Evolutionary conservation across 2,329 filamentous ascomycete species (phyloP).

Genomic region (Trichoderma sp.): DNA sequence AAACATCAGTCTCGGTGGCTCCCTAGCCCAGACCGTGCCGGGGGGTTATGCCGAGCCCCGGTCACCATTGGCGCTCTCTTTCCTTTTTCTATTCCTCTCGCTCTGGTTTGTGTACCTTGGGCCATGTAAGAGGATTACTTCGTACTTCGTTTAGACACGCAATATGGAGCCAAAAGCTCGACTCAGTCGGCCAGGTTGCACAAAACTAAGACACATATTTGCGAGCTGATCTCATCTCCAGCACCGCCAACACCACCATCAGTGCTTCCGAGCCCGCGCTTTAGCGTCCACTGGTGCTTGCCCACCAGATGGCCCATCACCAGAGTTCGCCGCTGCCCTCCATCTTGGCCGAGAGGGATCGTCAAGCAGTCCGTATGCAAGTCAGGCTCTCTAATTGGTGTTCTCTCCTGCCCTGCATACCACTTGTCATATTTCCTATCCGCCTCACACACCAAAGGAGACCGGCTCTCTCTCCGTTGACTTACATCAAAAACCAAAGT

Average conservation of each 20-base stretch:
- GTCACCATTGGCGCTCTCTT: not conserved
- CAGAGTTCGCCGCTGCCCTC: not conserved
- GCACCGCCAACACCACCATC: not conserved
- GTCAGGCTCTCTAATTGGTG: not conserved
- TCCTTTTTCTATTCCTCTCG: not conserved
- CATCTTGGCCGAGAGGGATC: constrained; percentile 5
- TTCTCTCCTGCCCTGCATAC: constrained; percentile 12
- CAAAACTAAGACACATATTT: not conserved
- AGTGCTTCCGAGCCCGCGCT: not conserved
- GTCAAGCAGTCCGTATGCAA: constrained; percentile 10
- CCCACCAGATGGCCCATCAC: constrained; percentile 6
- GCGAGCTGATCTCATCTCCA: not conserved
- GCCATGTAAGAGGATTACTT: not conserved
- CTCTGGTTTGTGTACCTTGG: not conserved
- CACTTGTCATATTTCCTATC: constrained; percentile 7
- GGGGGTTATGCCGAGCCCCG: not conserved
- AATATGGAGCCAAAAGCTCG: not conserved
- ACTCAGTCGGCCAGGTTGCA: not conserved
- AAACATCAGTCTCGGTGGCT: not conserved
- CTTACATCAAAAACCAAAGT: not conserved
- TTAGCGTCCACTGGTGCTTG: not conserved
- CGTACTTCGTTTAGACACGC: not conserved
- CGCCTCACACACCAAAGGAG: not conserved
- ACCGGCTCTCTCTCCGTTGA: not conserved
- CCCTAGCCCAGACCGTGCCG: not conserved